Percentiles rank a stretch among this genome's conserved stretches.
Evolutionary conservation across 2,329 filamentous ascomycete species (phyloP).

Genomic region (Aspergillus vadensis): DNA sequence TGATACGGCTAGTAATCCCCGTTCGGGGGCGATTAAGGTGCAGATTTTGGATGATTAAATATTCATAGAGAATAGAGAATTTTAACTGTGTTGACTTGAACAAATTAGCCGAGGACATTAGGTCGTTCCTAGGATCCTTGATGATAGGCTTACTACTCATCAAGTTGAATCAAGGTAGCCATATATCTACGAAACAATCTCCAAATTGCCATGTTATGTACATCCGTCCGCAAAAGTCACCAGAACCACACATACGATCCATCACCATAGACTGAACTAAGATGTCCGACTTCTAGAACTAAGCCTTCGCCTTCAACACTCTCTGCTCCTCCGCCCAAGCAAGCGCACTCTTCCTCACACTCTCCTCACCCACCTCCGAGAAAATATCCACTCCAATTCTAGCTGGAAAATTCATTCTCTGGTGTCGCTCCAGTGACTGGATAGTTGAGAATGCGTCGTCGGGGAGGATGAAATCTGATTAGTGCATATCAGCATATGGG

Average conservation of each 20-base stretch:
- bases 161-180: too few relatives aligned
- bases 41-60: conserved; percentile 26
- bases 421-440: conserved; percentile 17
- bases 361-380: conserved; percentile 19
- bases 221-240: too few relatives aligned
- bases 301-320: neutral
- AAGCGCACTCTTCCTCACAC: conserved; percentile 12
- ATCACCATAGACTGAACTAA: too few relatives aligned
- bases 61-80: too few relatives aligned
- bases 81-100: too few relatives aligned
- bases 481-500: neutral
- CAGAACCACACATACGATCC: too few relatives aligned
- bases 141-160: too few relatives aligned
- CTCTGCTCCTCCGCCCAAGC: conserved; percentile 21
- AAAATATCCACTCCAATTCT: conserved; percentile 20
- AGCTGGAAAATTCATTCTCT: conserved; percentile 21
- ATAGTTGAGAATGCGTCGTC: conserved; percentile 17
- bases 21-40: conserved; percentile 38
- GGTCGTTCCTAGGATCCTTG: too few relatives aligned
- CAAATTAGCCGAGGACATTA: too few relatives aligned
- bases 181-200: too few relatives aligned
- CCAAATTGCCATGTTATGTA: too few relatives aligned
- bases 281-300: too few relatives aligned
- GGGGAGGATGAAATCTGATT: conserved; percentile 18
- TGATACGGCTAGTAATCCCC: conserved; percentile 38